Evolutionary conservation across 129 eudicot species (phyloP).

Genomic region (Escallonia rubra): DNA sequence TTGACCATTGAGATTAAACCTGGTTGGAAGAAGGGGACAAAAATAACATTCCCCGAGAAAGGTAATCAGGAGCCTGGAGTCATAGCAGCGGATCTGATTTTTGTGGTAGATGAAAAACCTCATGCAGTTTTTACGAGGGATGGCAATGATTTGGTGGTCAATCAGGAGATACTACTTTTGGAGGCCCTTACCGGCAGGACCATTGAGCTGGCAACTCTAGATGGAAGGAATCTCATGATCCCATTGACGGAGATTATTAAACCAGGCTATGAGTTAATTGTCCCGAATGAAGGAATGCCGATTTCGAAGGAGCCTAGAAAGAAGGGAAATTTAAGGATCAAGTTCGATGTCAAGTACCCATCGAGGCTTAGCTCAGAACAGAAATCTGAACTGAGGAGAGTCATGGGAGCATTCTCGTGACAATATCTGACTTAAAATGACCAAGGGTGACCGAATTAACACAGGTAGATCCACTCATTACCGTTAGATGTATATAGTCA

Average conservation of each 20-base stretch:
- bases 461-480: slow-evolving; percentile 5
- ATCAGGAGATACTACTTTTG: slow-evolving; percentile 59
- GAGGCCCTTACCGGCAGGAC: slow-evolving; percentile 71
- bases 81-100: slow-evolving; percentile 69
- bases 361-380: slow-evolving; percentile 36
- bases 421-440: background rate
- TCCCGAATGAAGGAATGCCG: slow-evolving; percentile 71
- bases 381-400: slow-evolving; percentile 40
- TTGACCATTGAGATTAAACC: slow-evolving; percentile 69
- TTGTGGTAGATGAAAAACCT: slow-evolving; percentile 67
- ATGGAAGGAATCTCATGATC: slow-evolving; percentile 48
- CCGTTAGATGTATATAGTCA: slow-evolving; percentile 19
- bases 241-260: slow-evolving; percentile 58
- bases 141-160: slow-evolving; percentile 51
- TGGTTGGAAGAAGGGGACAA: slow-evolving; percentile 89
- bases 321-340: slow-evolving; percentile 40
- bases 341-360: slow-evolving; percentile 52
- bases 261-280: slow-evolving; percentile 51
- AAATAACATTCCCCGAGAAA: slow-evolving; percentile 75
- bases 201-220: slow-evolving; percentile 53
- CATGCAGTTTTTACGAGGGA: slow-evolving; percentile 56
- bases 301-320: slow-evolving; percentile 44
- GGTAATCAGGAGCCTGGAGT: slow-evolving; percentile 85
- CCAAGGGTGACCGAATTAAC: slow-evolving; percentile 1
- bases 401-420: slow-evolving; percentile 35